Conservation (phyloP, 2,329 filamentous ascomycete genomes). For the Aspergillus sp. region DNA sequence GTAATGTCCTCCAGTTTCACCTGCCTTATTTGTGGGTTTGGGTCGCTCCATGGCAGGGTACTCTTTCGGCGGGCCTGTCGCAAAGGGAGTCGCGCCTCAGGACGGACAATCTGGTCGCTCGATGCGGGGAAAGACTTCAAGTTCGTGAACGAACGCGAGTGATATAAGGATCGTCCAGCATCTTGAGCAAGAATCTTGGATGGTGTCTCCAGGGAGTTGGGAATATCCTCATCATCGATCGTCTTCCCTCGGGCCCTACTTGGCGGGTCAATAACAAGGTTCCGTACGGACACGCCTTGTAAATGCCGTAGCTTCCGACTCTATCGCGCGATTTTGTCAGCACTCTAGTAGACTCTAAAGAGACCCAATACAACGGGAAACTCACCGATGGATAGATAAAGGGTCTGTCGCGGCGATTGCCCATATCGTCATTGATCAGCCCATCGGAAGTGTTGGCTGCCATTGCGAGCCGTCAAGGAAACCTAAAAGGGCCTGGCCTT, state of each 20-base stretch:
- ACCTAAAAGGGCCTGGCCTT: constrained; percentile 13
- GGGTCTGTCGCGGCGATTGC: constrained; percentile 45
- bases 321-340: constrained; percentile 42
- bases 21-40: constrained; percentile 63
- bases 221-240: constrained; percentile 73
- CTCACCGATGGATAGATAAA: constrained; percentile 55
- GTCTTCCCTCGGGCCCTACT: constrained; percentile 58
- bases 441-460: constrained; percentile 17
- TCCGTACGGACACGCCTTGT: constrained; percentile 81
- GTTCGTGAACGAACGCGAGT: constrained; percentile 61
- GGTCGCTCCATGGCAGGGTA: constrained; percentile 63
- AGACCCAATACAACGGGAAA: not conserved
- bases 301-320: constrained; percentile 89
- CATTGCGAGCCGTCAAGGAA: constrained; percentile 20
- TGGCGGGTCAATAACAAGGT: constrained; percentile 67
- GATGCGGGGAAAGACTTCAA: constrained; percentile 36
- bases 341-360: not conserved
- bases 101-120: constrained; percentile 8
- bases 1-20: constrained; percentile 73
- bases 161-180: constrained; percentile 51
- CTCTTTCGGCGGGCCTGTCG: constrained; percentile 51
- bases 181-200: constrained; percentile 62
- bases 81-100: constrained; percentile 20
- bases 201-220: constrained; percentile 65
- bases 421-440: constrained; percentile 26